Evolutionary conservation across 306 rosid species (phyloP), one percentile per base, ranked within the genome.

Genomic region (Senna tora): DNA sequence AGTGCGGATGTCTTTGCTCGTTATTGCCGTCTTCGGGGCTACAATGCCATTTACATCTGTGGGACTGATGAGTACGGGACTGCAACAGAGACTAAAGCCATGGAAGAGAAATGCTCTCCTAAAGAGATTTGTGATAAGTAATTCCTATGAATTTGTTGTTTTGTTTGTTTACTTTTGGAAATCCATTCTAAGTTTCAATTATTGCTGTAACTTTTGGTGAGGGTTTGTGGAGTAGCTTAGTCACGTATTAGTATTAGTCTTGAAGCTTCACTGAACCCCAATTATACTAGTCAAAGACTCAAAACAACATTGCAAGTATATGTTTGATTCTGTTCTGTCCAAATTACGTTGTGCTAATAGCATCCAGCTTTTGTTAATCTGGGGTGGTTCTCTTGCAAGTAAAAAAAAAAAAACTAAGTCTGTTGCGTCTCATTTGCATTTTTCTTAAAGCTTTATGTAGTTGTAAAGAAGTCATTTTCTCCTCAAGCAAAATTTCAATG

Each of bases 21-120:
- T 30, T 94, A 84, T 69, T 91, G 97, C 39, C 96, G 97, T 1
- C 88, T 94, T 55, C 80, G 97, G 13, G 95, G 85, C 16, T 91
- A 94, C 60, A 94, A 94, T 83, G 72, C 84, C 30, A 86, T 94
- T 10, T 94, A 94, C 82, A 82, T 94, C 2, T 94, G 98, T 36
- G 98, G 98, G 17, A 91, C 98, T 1, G 97, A 91, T 65, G 97
- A 91, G 80, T 94, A 94, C 14, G 98, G 98, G 0, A 94, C 98
- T 0, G 96, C 97, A 1, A 91, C 98, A 1, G 98, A 94, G 84
- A 94, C 98, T 11, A 94, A 94, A 65, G 98, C 98, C 56, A 5
- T 94, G 87, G 98, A 94, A 75, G 98, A 94, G 87, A 89, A 89
- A 2, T 87, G 95, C 70, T 87, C 96, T 60, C 96, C 98, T 13